phyloP scores from a whole-genome alignment of 441 rosid species.

The Erodium moschatum region DNA sequence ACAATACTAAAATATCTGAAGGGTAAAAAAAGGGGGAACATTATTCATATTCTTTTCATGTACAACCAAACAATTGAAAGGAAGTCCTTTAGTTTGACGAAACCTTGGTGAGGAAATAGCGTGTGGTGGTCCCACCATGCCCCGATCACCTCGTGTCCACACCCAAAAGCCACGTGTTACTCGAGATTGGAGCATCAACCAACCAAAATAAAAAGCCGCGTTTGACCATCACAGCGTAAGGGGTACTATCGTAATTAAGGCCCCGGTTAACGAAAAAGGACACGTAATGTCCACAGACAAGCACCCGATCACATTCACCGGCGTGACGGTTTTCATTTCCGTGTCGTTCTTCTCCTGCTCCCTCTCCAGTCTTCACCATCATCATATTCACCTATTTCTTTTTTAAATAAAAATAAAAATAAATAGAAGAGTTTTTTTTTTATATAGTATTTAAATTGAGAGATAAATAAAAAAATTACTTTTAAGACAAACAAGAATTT shows the following conservation, averaged over 20 bases:
- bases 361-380: not conserved
- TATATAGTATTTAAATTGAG: not conserved
- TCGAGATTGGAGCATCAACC: not conserved
- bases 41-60: not conserved
- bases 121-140: not conserved
- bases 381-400: not conserved
- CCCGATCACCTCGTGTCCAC: not conserved
- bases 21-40: not conserved
- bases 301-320: not conserved
- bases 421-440: not conserved
- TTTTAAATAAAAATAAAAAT: not conserved
- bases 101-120: not conserved
- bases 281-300: no score
- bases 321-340: not conserved
- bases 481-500: slow-evolving; percentile 11
- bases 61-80: not conserved
- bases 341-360: slow-evolving; percentile 1
- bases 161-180: not conserved
- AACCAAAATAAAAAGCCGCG: not conserved
- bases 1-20: no score
- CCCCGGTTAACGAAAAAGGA: not conserved
- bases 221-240: not conserved
- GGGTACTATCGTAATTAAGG: not conserved
- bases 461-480: not conserved
- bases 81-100: not conserved